Evolutionary conservation across 768 basidiomycete species (phyloP).

Genomic region (Lactifluus echinatus): DNA sequence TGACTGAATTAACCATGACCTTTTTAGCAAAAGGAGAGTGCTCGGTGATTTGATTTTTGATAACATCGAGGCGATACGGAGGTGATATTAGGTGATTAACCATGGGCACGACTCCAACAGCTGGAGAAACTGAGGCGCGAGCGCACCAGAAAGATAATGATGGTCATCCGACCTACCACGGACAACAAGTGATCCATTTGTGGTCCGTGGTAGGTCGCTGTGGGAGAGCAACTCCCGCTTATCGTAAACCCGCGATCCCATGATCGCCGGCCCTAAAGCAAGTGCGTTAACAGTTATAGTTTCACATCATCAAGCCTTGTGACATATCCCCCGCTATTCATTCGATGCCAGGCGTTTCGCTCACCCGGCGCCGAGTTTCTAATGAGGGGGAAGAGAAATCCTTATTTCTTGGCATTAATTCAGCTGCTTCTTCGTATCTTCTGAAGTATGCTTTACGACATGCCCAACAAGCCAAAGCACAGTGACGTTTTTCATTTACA

Average conservation of each 20-base stretch:
- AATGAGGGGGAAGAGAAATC: conserved; percentile 14
- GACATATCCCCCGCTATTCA: conserved; percentile 11
- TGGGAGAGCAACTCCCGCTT: too few species aligned
- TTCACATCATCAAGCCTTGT: too few species aligned
- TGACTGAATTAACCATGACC: too few species aligned
- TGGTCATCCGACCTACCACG: too few species aligned
- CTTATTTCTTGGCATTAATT: conserved; percentile 7
- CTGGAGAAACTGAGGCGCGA: neutral
- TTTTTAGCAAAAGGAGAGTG: too few species aligned
- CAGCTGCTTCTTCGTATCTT: conserved; percentile 13
- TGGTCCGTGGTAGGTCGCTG: too few species aligned
- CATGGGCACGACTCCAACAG: neutral
- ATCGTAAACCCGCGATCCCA: too few species aligned
- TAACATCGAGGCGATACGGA: too few species aligned
- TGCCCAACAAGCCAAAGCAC: conserved; percentile 2
- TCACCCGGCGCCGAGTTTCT: conserved; percentile 16
- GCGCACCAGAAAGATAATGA: too few species aligned
- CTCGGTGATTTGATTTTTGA: too few species aligned
- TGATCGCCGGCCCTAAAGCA: neutral
- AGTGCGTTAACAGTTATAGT: too few species aligned
- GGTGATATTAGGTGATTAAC: neutral
- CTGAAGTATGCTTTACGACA: conserved; percentile 15
- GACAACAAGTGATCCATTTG: too few species aligned
- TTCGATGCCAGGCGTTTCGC: conserved; percentile 6
- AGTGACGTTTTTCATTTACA: neutral